These are phyloP conservation scores for Euphorbia tirucalli DNA, from an alignment of 345 rosid genomes.

Conservation along the genomic window DNA sequence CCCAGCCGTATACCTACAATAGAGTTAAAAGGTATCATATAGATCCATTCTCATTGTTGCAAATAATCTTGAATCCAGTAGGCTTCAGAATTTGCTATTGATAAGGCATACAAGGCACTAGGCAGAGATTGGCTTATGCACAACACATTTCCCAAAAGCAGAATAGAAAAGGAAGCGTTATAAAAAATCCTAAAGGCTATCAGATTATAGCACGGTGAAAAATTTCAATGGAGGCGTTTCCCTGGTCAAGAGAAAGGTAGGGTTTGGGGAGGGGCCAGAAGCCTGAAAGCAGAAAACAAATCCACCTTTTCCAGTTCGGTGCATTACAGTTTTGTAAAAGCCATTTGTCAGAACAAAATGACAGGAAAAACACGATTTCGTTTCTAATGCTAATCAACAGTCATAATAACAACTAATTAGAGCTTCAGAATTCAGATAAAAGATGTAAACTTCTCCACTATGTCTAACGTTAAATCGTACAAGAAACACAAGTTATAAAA, in stretches of 20 bases:
- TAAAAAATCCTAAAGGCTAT: not conserved
- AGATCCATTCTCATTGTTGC: not conserved
- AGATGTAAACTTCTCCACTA: slow-evolving; percentile 1
- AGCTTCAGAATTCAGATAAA: not conserved
- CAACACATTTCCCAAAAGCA: not conserved
- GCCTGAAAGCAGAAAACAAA: not conserved
- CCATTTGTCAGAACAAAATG: not conserved
- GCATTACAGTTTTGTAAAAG: not conserved
- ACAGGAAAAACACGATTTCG: not conserved
- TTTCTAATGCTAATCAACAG: not conserved
- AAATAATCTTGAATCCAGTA: not conserved
- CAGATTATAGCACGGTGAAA: not conserved
- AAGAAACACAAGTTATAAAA: not conserved
- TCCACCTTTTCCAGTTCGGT: not conserved
- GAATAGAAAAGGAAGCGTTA: not conserved
- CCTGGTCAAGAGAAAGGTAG: not conserved
- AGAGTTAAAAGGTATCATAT: not conserved
- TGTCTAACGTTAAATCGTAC: slow-evolving; percentile 1
- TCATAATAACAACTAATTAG: not conserved
- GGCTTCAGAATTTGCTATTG: too few species aligned
- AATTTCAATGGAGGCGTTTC: not conserved
- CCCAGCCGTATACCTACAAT: slow-evolving; percentile 91
- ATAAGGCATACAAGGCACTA: too few species aligned
- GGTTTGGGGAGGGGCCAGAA: not conserved
- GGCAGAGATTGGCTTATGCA: not conserved